These are phyloP conservation scores for Lathyrus oleraceus DNA, from an alignment of 306 rosid genomes.

Conservation along the genomic window DNA sequence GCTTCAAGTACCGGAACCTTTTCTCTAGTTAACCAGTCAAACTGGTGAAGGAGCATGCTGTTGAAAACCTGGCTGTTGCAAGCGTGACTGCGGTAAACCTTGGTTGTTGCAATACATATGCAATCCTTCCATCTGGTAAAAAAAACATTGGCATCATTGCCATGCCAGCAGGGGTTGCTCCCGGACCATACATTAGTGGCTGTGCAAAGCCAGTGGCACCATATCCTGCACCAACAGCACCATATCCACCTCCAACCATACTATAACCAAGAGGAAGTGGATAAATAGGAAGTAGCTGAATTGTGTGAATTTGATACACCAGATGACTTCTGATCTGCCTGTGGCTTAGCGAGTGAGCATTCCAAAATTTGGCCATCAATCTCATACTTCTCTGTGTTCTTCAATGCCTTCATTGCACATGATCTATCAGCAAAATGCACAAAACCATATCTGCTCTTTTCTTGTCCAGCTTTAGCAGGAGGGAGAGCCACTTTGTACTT, in stretches of 20 bases:
- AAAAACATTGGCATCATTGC: slow-evolving; percentile 74
- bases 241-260: slow-evolving; percentile 55
- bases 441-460: too few species aligned
- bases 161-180: slow-evolving; percentile 62
- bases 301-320: slow-evolving; percentile 45
- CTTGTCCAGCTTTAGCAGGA: too few species aligned
- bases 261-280: slow-evolving; percentile 62
- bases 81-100: slow-evolving; percentile 41
- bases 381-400: too few species aligned
- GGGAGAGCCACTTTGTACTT: too few species aligned
- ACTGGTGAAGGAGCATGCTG: slow-evolving; percentile 46
- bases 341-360: slow-evolving; percentile 80
- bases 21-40: too few species aligned
- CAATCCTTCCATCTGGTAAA: slow-evolving; percentile 71
- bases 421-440: too few species aligned
- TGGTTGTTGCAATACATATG: slow-evolving; percentile 68
- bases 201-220: slow-evolving; percentile 60
- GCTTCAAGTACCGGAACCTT: too few species aligned
- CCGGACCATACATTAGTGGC: slow-evolving; percentile 69
- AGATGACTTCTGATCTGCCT: slow-evolving; percentile 57
- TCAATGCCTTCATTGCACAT: too few species aligned
- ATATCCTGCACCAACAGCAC: slow-evolving; percentile 59
- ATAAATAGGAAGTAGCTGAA: slow-evolving; percentile 50
- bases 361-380: too few species aligned
- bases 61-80: slow-evolving; percentile 57